Base-by-base conservation (phyloP, 148 eudicot genomes). In the Vaccinium corymbosum region DNA sequence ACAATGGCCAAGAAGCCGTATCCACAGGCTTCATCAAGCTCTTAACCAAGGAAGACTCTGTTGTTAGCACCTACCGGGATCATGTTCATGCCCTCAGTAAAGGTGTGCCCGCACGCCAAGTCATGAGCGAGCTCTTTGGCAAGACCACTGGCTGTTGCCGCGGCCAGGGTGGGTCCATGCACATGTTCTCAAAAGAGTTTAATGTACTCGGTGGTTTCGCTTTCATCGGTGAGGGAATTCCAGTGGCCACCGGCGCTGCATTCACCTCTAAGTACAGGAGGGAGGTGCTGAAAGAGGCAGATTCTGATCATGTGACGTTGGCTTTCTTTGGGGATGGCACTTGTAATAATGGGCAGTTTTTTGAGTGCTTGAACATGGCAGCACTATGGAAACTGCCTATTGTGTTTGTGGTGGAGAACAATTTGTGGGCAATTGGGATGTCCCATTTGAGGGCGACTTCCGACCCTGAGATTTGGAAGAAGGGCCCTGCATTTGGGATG, bases 101-200 rank as follows among this genome's bases (percentile, higher is more conserved):
- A 85, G 98, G 98, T 0, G 98, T 94, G 7, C 92, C 97, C 0
- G 94, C 98, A 93, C 14, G 88, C 87, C 50, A 72, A 72, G 99
- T 94, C 74, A 94, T 97, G 98, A 90, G 97, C 29, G 99, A 97
- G 94, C 97, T 97, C 71, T 94, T 94, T 75, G 99, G 98, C 51
- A 94, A 92, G 90, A 90, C 93, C 50, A 94, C 98, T 0, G 99
- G 99, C 2, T 93, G 97, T 84, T 94, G 97, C 85, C 91, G 98
- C 2, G 99, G 99, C 74, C 98, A 97, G 90, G 99, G 99, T 77
- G 99, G 99, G 48, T 97, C 99, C 35, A 97, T 97, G 99, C 99
- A 97, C 86, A 94, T 97, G 98, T 97, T 94, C 87, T 93, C 97
- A 22, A 94, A 93, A 77, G 98, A 97, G 86, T 93, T 92, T 87